Conservation (phyloP, 441 rosid species). For the Pelargonium cotyledonis region DNA sequence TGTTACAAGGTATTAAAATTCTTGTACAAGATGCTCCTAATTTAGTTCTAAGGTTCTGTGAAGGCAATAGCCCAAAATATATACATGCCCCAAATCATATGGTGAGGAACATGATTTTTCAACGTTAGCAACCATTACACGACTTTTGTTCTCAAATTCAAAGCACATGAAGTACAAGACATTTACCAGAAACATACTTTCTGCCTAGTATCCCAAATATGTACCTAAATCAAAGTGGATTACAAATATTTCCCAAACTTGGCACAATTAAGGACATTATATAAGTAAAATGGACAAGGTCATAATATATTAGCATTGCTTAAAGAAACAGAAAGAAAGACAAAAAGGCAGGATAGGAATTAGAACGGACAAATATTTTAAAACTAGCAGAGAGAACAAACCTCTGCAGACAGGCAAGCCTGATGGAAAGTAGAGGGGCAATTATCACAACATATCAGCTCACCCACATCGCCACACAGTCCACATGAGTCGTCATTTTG, state of each 20-base stretch:
- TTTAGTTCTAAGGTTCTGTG: neutral
- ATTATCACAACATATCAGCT: constrained; percentile 87
- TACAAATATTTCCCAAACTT: neutral
- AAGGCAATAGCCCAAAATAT: neutral
- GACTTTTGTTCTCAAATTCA: neutral
- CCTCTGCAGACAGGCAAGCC: constrained; percentile 79
- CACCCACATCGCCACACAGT: constrained; percentile 85
- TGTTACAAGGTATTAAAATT: neutral
- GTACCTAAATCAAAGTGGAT: neutral
- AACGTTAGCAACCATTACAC: neutral
- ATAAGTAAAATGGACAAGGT: neutral
- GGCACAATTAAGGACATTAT: neutral
- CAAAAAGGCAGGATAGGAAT: constrained; percentile 14
- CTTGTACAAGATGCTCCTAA: neutral
- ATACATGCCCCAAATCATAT: neutral
- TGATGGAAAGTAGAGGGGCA: constrained; percentile 89
- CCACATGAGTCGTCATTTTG: constrained; percentile 95
- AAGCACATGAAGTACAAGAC: neutral
- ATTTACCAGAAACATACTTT: too few relatives aligned
- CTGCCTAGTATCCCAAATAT: too few relatives aligned
- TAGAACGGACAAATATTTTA: constrained; percentile 10
- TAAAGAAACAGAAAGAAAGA: neutral
- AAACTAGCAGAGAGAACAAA: constrained; percentile 30
- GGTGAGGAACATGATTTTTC: neutral
- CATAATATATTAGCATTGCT: neutral